A percentile compares a stretch with the other conserved stretches of the same genome.
Evolutionary conservation across 1,284 basidiomycete genomes (phyloP).

Genomic region (Moesziomyces sp.): DNA sequence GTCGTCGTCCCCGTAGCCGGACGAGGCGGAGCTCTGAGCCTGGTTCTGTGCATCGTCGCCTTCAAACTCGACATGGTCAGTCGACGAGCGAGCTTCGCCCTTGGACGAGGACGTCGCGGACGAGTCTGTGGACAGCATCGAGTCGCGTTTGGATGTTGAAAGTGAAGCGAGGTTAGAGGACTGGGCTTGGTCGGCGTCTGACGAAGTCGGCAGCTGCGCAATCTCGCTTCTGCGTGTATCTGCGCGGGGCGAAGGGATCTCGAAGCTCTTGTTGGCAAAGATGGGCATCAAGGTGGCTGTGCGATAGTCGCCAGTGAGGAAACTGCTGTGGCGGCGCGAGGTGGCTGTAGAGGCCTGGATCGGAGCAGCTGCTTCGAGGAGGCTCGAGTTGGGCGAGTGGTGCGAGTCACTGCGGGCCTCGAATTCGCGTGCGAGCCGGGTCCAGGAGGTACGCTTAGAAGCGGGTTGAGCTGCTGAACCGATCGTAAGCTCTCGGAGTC

Average conservation of each 20-base stretch:
- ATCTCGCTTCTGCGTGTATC: slow-evolving; percentile 15
- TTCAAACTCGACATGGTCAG: slow-evolving; percentile 40
- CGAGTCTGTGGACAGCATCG: slow-evolving; percentile 41
- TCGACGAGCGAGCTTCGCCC: slow-evolving; percentile 20
- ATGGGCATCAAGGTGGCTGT: slow-evolving; percentile 30
- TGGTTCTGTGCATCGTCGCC: slow-evolving; percentile 22
- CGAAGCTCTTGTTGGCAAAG: slow-evolving; percentile 35
- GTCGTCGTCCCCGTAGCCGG: slow-evolving; percentile 25
- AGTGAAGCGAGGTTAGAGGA: slow-evolving; percentile 6
- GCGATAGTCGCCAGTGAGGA: slow-evolving; percentile 30
- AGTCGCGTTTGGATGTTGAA: slow-evolving; percentile 21
- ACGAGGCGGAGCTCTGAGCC: slow-evolving; percentile 37
- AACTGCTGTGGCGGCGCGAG: slow-evolving; percentile 47
- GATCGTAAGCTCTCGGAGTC: slow-evolving; percentile 36
- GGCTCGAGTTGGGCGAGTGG: slow-evolving; percentile 6
- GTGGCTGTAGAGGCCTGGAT: slow-evolving; percentile 9
- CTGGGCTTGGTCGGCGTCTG: background rate
- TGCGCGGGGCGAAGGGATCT: background rate
- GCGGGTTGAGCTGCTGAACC: slow-evolving; percentile 43
- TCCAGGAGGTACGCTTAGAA: slow-evolving; percentile 42
- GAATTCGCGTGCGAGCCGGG: slow-evolving; percentile 19
- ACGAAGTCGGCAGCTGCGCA: background rate
- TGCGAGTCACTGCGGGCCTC: slow-evolving; percentile 40
- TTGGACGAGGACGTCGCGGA: slow-evolving; percentile 36
- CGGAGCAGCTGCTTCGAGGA: slow-evolving; percentile 15